Percentiles rank a stretch among this genome's conserved stretches.
Evolutionary conservation across 139 green algal species (phyloP).

Genomic region (Closterium sp.): DNA sequence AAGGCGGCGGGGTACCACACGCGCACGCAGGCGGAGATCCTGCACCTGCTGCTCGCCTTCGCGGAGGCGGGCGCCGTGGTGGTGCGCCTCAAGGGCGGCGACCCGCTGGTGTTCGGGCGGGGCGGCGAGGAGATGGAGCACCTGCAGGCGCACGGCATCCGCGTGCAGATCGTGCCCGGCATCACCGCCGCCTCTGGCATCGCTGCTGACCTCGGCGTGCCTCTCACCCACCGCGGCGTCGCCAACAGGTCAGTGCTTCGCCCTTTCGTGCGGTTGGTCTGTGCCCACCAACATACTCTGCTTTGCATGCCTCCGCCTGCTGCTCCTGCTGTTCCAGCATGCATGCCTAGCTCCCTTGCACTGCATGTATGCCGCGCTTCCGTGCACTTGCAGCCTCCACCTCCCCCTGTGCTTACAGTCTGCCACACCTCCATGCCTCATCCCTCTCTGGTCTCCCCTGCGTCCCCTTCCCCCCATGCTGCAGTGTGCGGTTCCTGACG

Average conservation of each 20-base stretch:
- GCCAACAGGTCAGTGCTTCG: conserved; percentile 65
- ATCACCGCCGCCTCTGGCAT: conserved; percentile 76
- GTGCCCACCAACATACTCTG: no score
- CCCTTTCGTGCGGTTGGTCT: no score
- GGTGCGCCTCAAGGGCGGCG: conserved; percentile 72
- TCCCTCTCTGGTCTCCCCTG: not conserved
- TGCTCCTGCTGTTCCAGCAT: not conserved
- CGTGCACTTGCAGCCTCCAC: not conserved
- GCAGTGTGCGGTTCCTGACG: conserved; percentile 69
- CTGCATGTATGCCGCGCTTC: no score
- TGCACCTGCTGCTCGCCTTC: conserved; percentile 88
- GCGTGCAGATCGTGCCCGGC: conserved; percentile 82
- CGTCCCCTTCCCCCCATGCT: not conserved
- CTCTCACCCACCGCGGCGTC: conserved; percentile 91
- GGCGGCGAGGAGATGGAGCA: conserved; percentile 91
- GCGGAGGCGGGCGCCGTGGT: conserved; percentile 73
- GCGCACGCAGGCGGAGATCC: conserved; percentile 87
- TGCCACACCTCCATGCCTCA: no score
- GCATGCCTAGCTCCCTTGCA: no score
- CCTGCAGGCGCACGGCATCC: conserved; percentile 73
- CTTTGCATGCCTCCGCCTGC: not conserved
- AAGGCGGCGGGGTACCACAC: conserved; percentile 94
- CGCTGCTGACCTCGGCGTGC: conserved; percentile 81
- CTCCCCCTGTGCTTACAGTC: not conserved
- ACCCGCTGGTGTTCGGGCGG: conserved; percentile 78